Conservation (phyloP, 768 basidiomycete species). For the Neoboletus magnificus region DNA sequence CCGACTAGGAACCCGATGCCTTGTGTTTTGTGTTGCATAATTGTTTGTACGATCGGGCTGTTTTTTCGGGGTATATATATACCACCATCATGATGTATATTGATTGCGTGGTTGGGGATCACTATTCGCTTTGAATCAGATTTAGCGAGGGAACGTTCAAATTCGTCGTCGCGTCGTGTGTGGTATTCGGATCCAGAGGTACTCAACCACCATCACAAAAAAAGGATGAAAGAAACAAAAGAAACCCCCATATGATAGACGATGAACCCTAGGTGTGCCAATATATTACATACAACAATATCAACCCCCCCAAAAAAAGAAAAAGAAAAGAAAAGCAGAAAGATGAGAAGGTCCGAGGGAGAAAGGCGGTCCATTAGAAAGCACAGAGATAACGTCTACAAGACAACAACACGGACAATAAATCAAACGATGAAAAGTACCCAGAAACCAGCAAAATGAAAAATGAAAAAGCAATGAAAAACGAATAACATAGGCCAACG, state of each 20-base stretch:
- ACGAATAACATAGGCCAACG: not conserved
- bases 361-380: not conserved
- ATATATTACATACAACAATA: conserved; percentile 2
- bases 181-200: no score
- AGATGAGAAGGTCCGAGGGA: not conserved
- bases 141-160: not conserved
- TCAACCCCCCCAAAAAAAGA: not conserved
- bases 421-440: not conserved
- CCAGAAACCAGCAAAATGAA: not conserved
- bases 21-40: no score
- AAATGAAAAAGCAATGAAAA: not conserved
- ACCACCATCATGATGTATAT: no score
- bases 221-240: not conserved
- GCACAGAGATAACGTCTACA: not conserved
- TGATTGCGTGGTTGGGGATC: no score
- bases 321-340: not conserved
- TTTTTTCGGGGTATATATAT: no score
- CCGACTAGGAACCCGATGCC: no score
- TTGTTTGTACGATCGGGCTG: no score
- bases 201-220: not conserved
- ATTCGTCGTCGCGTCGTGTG: not conserved
- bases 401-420: not conserved
- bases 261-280: not conserved
- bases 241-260: not conserved
- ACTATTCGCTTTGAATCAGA: not conserved